Evolutionary conservation across 441 rosid species (phyloP).

Genomic region (Jatropha multifida): DNA sequence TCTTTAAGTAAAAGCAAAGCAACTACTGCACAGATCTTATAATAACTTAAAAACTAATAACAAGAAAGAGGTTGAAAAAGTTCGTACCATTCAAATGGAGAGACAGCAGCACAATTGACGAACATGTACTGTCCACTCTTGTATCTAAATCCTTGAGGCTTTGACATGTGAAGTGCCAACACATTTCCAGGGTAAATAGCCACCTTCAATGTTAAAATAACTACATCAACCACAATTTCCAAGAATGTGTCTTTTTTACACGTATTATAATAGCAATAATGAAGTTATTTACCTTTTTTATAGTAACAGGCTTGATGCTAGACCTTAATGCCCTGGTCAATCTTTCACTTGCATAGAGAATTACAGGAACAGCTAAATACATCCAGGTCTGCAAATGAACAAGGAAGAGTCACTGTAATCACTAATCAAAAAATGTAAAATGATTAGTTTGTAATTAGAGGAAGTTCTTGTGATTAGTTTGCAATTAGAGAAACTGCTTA

Average conservation of each 20-base stretch:
- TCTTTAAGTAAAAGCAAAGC: neutral
- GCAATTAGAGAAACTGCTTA: constrained; percentile 8
- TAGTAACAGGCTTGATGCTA: constrained; percentile 80
- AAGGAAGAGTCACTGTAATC: neutral
- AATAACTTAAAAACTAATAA: neutral
- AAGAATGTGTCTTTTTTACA: neutral
- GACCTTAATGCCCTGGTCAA: constrained; percentile 77
- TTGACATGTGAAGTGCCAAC: constrained; percentile 81
- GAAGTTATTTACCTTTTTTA: constrained; percentile 55
- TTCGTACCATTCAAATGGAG: constrained; percentile 82
- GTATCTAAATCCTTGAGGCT: constrained; percentile 94
- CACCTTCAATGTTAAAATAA: constrained; percentile 40
- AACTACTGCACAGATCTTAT: neutral
- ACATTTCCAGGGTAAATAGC: constrained; percentile 93
- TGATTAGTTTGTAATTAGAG: neutral
- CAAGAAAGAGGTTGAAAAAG: neutral
- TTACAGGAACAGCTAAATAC: constrained; percentile 78
- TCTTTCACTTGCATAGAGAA: constrained; percentile 70
- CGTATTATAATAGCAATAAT: no score
- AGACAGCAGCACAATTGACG: constrained; percentile 83
- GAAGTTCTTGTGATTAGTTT: neutral
- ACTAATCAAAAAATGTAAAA: neutral
- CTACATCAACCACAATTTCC: neutral
- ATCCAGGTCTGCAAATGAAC: constrained; percentile 75
- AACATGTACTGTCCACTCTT: constrained; percentile 98